These are phyloP conservation scores for Solanum chilense DNA, from an alignment of 257 asterid species.

Conservation along the genomic window DNA sequence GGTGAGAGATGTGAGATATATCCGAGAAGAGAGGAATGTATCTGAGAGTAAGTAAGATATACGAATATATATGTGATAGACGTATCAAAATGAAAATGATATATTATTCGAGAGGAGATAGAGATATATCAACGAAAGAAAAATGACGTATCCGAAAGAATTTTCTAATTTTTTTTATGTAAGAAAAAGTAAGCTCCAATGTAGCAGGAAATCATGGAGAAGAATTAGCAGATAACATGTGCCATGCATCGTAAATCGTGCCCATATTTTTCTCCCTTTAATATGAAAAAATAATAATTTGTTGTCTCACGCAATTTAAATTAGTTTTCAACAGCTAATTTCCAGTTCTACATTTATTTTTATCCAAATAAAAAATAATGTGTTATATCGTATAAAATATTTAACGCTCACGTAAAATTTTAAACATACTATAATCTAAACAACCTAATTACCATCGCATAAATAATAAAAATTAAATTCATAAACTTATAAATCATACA, in stretches of 20 bases:
- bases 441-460: neutral
- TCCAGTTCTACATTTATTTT: neutral
- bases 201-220: neutral
- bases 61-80: neutral
- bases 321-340: neutral
- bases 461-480: neutral
- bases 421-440: accelerated
- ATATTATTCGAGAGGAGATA: neutral
- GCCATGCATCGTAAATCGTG: neutral
- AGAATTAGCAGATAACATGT: neutral
- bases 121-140: too few relatives aligned
- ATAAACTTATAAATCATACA: neutral
- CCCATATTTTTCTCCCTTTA: neutral
- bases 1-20: neutral
- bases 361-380: neutral
- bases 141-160: too few relatives aligned
- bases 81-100: neutral
- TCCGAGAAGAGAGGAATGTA: too few relatives aligned
- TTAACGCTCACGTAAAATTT: neutral
- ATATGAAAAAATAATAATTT: neutral
- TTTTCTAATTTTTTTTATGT: too few relatives aligned
- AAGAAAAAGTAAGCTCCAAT: neutral
- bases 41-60: too few relatives aligned
- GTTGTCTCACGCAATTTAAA: neutral
- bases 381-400: neutral